Evolutionary conservation across 768 basidiomycete genomes (phyloP), one percentile per base, ranked within the genome.

Genomic region (Psilocybe azurescens): DNA sequence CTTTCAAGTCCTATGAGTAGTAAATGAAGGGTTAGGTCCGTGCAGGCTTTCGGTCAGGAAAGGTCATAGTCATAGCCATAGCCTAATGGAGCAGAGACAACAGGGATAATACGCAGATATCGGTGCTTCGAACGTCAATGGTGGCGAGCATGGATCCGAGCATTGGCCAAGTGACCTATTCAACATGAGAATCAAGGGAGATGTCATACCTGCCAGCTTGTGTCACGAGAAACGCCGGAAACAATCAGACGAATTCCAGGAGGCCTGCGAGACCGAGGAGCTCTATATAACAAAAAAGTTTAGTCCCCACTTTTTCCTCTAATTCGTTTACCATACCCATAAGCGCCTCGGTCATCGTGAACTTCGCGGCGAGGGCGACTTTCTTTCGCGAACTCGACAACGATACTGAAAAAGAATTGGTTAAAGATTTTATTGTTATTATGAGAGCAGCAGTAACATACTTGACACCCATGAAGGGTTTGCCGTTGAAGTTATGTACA

Each of bases 311-410:
- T 41, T 14, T 18, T 29, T 57, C 58, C 39, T 24, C 24, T 24
- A 39, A 33, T 9, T 6, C 24, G 51, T 47, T 50, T 55, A 49
- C 61, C 77, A 71, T 84, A 88, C 86, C 88, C 86, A 73, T 88
- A 76, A 61, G 78, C 76, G 29, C 63, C 58, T 69, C 85, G 75
- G 32, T 81, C 79, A 55, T 91, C 91, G 67, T 89, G 91, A 14
- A 78, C 76, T 18, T 95, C 94, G 58, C 94, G 86, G 65, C 93
- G 89, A 58, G 91, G 90, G 20, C 94, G 89, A 63, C 89, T 89
- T 69, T 98, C 96, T 75, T 97, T 96, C 7, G 97, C 95, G 71
- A 95, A 95, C 74, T 99, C 94, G 49, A 99, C 95, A 13, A 97
- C 91, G 65, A 99, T 93, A 72, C 96, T 97, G 58, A 4, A 44